Evolutionary conservation across 139 green algal species (phyloP).

Genomic region (Desmodesmus armatus): DNA sequence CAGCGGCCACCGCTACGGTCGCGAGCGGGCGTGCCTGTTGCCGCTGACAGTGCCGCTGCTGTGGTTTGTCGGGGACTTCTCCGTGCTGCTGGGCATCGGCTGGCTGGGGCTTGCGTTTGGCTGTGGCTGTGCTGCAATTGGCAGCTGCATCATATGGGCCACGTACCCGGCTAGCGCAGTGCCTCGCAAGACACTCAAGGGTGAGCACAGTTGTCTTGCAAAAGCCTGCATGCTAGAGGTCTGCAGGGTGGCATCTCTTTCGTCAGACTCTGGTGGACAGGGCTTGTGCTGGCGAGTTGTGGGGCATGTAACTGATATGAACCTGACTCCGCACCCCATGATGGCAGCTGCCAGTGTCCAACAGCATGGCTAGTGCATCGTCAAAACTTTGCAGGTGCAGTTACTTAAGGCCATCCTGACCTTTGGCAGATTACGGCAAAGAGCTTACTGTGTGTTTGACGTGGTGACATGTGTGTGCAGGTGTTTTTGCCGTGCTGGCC

Average conservation of each 20-base stretch:
- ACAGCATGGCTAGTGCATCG: not conserved
- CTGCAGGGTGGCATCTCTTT: no score
- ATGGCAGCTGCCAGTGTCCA: no score
- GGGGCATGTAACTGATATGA: no score
- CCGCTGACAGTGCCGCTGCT: slow-evolving; percentile 47
- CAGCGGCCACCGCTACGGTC: slow-evolving; percentile 46
- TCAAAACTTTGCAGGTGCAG: not conserved
- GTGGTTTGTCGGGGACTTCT: slow-evolving; percentile 26
- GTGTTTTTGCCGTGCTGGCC: slow-evolving; percentile 50
- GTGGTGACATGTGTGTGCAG: slow-evolving; percentile 45
- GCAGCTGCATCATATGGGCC: not conserved
- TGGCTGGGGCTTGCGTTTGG: slow-evolving; percentile 6
- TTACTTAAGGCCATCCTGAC: no score
- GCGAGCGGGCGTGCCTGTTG: slow-evolving; percentile 47
- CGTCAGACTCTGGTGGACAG: no score
- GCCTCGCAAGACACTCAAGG: slow-evolving; percentile 35
- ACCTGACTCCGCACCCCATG: no score
- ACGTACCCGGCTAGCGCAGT: slow-evolving; percentile 30
- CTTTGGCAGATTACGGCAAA: not conserved
- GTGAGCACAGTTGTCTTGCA: not conserved
- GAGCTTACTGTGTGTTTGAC: not conserved
- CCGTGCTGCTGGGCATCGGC: not conserved
- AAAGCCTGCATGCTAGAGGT: no score
- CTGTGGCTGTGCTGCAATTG: not conserved
- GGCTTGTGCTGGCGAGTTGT: no score